phyloP scores from a whole-genome alignment of 2,329 filamentous ascomycete genomes.

The Fusarium redolens region DNA sequence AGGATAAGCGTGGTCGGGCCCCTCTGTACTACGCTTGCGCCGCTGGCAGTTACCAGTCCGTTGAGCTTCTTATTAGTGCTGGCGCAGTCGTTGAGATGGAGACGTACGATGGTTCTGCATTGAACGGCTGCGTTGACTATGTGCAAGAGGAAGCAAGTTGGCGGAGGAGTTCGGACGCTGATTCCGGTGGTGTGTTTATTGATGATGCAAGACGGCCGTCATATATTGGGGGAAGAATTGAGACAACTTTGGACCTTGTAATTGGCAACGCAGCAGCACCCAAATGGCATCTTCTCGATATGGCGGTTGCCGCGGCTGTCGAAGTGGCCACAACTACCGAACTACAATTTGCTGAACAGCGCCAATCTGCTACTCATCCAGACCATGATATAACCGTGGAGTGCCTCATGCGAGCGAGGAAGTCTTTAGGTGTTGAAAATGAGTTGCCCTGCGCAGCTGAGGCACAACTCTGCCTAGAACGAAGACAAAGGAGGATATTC shows the following conservation, averaged over 20 bases:
- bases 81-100: constrained; percentile 40
- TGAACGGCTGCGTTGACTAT: not conserved
- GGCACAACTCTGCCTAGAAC: not conserved
- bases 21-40: constrained; percentile 45
- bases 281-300: not conserved
- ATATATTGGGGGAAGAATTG: not conserved
- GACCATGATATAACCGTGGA: not conserved
- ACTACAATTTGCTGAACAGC: no score
- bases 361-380: not conserved
- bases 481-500: not conserved
- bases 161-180: not conserved
- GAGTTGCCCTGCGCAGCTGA: rapidly evolving
- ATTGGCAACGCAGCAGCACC: not conserved
- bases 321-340: not conserved
- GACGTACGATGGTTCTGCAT: constrained; percentile 3
- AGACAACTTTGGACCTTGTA: not conserved
- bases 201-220: not conserved
- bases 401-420: not conserved
- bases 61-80: constrained; percentile 42
- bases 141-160: not conserved
- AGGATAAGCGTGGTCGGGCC: constrained; percentile 1
- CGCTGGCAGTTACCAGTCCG: constrained; percentile 43
- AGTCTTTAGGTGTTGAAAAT: not conserved
- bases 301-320: not conserved
- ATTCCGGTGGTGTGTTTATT: not conserved